Conservation (phyloP, 2,329 filamentous ascomycete species). For the Exophiala bonariae region DNA sequence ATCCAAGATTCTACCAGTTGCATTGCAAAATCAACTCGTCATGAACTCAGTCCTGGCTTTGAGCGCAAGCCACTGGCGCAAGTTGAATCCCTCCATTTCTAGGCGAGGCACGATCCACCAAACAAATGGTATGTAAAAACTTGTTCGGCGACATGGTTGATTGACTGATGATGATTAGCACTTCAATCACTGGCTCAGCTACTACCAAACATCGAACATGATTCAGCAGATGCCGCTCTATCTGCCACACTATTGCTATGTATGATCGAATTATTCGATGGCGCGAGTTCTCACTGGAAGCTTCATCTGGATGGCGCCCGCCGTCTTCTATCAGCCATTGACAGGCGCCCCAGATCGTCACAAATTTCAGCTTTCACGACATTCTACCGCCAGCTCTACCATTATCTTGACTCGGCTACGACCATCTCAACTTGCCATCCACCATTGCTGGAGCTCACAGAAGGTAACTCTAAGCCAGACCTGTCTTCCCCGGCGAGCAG, state of each 20-base stretch:
- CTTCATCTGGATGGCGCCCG: constrained; percentile 46
- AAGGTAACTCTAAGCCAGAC: neutral
- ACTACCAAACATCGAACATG: constrained; percentile 21
- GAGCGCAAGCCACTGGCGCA: constrained; percentile 33
- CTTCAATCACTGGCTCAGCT: constrained; percentile 28
- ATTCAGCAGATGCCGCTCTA: constrained; percentile 42
- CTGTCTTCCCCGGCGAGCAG: neutral
- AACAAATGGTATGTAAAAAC: constrained; percentile 25
- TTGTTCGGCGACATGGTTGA: neutral
- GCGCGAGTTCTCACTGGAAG: constrained; percentile 44
- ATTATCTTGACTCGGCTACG: constrained; percentile 34
- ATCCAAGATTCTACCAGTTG: constrained; percentile 30
- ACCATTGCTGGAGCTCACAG: constrained; percentile 23
- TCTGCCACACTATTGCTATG: constrained; percentile 43
- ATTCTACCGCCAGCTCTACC: constrained; percentile 43
- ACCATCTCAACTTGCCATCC: constrained; percentile 34
- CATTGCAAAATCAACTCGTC: constrained; percentile 29
- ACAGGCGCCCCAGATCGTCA: constrained; percentile 28
- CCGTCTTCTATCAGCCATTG: constrained; percentile 36
- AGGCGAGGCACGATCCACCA: constrained; percentile 29
- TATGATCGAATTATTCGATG: constrained; percentile 46
- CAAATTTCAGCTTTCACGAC: constrained; percentile 30
- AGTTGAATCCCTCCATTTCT: constrained; percentile 32
- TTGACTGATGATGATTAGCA: constrained; percentile 19
- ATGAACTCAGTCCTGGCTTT: constrained; percentile 31